Evolutionary conservation across 352 stramenopile species (phyloP).

Genomic region (Globisporangium echinulatum): DNA sequence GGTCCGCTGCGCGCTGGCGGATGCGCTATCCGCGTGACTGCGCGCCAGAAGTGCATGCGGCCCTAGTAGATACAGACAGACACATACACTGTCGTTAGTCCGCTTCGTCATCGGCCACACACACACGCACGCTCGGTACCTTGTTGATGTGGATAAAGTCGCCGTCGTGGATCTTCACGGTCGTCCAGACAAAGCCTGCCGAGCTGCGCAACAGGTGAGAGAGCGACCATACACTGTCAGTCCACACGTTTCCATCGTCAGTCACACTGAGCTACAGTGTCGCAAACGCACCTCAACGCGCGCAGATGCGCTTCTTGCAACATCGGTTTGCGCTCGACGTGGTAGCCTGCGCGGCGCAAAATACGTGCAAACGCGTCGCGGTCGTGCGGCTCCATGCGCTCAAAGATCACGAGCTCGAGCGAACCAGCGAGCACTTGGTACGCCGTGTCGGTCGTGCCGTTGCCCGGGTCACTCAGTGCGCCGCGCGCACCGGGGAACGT

Average conservation of each 20-base stretch:
- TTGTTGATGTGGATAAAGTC: slow-evolving; percentile 86
- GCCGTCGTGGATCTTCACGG: slow-evolving; percentile 63
- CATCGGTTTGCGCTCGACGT: slow-evolving; percentile 57
- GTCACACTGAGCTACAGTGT: not conserved
- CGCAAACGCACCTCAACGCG: slow-evolving; percentile 30
- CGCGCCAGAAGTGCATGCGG: slow-evolving; percentile 78
- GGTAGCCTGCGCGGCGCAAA: slow-evolving; percentile 53
- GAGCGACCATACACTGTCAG: not conserved
- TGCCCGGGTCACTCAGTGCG: slow-evolving; percentile 53
- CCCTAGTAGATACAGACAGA: slow-evolving; percentile 22
- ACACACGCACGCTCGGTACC: slow-evolving; percentile 11
- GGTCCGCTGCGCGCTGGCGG: slow-evolving; percentile 14
- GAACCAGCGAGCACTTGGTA: slow-evolving; percentile 74
- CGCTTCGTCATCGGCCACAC: not conserved
- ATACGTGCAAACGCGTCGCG: slow-evolving; percentile 58
- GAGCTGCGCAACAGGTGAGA: slow-evolving; percentile 21
- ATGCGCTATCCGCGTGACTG: slow-evolving; percentile 39
- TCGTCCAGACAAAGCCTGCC: slow-evolving; percentile 68
- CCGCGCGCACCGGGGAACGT: slow-evolving; percentile 69
- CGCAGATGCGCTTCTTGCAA: slow-evolving; percentile 70
- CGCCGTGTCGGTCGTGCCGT: slow-evolving; percentile 73
- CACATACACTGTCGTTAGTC: not conserved
- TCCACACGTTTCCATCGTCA: too few relatives aligned
- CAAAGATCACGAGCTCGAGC: slow-evolving; percentile 81
- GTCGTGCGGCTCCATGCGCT: slow-evolving; percentile 57